These are phyloP conservation scores for Hawksworthiomyces lignivorus DNA, from an alignment of 2,329 filamentous ascomycete species.

Conservation along the genomic window DNA sequence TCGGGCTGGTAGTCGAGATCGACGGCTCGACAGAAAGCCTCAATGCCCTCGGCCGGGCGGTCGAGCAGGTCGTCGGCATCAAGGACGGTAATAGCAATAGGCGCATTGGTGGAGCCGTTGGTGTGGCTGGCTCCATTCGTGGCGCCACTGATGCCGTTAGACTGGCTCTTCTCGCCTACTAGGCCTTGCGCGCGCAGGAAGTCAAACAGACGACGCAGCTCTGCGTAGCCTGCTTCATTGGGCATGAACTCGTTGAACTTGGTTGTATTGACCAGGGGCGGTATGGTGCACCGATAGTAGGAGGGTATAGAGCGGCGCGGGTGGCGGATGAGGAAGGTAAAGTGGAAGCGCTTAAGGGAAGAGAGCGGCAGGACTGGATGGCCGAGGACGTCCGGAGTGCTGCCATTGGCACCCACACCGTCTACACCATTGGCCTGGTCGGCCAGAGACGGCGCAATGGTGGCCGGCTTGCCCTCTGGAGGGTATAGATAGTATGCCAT, in stretches of 20 bases:
- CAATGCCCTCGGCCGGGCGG: slow-evolving; percentile 66
- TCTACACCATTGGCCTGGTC: slow-evolving; percentile 19
- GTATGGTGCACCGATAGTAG: slow-evolving; percentile 89
- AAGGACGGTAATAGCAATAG: slow-evolving; percentile 69
- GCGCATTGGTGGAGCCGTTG: slow-evolving; percentile 11
- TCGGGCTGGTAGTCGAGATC: slow-evolving; percentile 65
- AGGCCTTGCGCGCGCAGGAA: slow-evolving; percentile 64
- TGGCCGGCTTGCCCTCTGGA: slow-evolving; percentile 58
- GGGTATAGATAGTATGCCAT: slow-evolving; percentile 90
- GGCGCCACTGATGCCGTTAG: slow-evolving; percentile 16
- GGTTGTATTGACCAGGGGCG: slow-evolving; percentile 73
- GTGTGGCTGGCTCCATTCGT: slow-evolving; percentile 26
- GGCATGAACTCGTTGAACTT: slow-evolving; percentile 84
- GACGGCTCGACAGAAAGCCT: slow-evolving; percentile 73
- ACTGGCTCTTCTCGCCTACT: slow-evolving; percentile 59
- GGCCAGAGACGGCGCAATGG: slow-evolving; percentile 73
- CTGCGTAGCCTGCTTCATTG: slow-evolving; percentile 80
- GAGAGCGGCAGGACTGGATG: slow-evolving; percentile 71
- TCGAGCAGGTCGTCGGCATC: slow-evolving; percentile 94
- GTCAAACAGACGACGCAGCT: slow-evolving; percentile 81
- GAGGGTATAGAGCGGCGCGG: slow-evolving; percentile 87
- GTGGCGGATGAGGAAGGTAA: slow-evolving; percentile 93
- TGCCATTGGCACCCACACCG: slow-evolving; percentile 58
- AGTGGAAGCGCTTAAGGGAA: slow-evolving; percentile 75
- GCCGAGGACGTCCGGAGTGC: too few species aligned